Percentiles rank a stretch among this genome's conserved stretches.
Evolutionary conservation across 306 rosid genomes (phyloP).

Genomic region (Medicago arabica): DNA sequence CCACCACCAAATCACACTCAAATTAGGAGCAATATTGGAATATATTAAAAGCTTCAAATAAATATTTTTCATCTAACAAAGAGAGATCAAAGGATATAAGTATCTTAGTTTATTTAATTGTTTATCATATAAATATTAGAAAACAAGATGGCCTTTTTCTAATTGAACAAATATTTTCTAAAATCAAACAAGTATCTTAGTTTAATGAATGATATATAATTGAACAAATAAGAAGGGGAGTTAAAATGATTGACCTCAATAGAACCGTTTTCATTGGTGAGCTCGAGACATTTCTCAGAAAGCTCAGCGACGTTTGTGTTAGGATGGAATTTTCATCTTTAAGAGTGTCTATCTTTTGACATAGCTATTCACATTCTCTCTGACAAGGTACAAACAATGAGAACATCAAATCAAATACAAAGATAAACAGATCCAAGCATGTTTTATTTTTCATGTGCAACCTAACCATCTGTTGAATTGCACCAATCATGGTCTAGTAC

Average conservation of each 20-base stretch:
- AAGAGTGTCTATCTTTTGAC: constrained; percentile 31
- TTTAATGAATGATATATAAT: neutral
- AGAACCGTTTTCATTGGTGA: constrained; percentile 44
- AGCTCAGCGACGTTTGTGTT: constrained; percentile 33
- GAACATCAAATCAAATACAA: constrained; percentile 13
- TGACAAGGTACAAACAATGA: constrained; percentile 38
- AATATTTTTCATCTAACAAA: neutral
- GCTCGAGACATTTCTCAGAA: constrained; percentile 50
- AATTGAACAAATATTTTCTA: neutral
- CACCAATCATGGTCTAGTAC: constrained; percentile 10
- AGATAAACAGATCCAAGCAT: neutral
- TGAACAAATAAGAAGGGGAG: no score
- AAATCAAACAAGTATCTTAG: neutral
- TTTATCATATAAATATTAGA: neutral
- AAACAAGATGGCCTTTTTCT: neutral
- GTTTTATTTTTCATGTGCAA: neutral
- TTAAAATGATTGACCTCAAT: constrained; percentile 52
- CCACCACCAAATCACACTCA: constrained; percentile 37
- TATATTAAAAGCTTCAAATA: neutral
- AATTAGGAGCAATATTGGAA: constrained; percentile 22
- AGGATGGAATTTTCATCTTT: constrained; percentile 40
- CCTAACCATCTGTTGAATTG: neutral
- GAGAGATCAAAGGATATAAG: no score
- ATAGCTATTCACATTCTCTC: constrained; percentile 55
- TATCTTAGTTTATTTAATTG: neutral